Evolutionary conservation across 2,329 filamentous ascomycete genomes (phyloP).

Genomic region (Trichoderma asperellum): DNA sequence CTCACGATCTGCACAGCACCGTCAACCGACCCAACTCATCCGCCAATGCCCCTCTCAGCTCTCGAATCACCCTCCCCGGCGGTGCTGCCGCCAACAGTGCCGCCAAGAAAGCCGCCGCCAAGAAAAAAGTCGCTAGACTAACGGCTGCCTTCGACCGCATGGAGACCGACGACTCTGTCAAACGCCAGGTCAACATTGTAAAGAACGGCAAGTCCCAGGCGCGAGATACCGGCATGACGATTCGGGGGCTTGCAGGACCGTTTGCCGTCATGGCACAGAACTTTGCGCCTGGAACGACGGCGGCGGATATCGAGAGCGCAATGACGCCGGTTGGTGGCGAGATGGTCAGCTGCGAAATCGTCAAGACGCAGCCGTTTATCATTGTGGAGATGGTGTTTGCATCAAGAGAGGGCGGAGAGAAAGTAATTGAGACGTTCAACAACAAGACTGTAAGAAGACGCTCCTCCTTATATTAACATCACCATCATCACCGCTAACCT

Average conservation of each 20-base stretch:
- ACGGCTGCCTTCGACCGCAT: slow-evolving; percentile 51
- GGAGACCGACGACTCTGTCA: slow-evolving; percentile 41
- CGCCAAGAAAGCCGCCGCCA: slow-evolving; percentile 1
- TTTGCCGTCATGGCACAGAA: slow-evolving; percentile 77
- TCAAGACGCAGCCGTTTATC: slow-evolving; percentile 70
- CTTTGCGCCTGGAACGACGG: slow-evolving; percentile 80
- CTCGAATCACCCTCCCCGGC: slow-evolving; percentile 51
- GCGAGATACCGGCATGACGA: slow-evolving; percentile 60
- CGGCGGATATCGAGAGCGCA: slow-evolving; percentile 80
- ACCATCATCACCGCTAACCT: background rate
- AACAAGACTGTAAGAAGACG: slow-evolving; percentile 68
- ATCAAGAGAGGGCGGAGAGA: slow-evolving; percentile 72
- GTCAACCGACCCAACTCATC: slow-evolving; percentile 41
- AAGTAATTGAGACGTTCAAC: slow-evolving; percentile 76
- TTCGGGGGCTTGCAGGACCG: slow-evolving; percentile 73
- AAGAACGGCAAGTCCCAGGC: slow-evolving; percentile 21
- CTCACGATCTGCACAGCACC: slow-evolving; percentile 67
- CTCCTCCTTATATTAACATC: background rate
- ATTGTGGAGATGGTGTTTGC: slow-evolving; percentile 79
- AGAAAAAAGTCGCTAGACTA: slow-evolving; percentile 42
- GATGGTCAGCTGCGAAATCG: slow-evolving; percentile 67
- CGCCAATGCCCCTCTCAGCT: slow-evolving; percentile 48
- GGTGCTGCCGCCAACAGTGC: slow-evolving; percentile 29
- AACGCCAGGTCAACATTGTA: slow-evolving; percentile 45
- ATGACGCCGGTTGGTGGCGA: slow-evolving; percentile 75